A percentile compares a stretch with the other conserved stretches of the same genome.
Conservation (phyloP, 1,284 basidiomycete species). For the Puccinia novopanici region DNA sequence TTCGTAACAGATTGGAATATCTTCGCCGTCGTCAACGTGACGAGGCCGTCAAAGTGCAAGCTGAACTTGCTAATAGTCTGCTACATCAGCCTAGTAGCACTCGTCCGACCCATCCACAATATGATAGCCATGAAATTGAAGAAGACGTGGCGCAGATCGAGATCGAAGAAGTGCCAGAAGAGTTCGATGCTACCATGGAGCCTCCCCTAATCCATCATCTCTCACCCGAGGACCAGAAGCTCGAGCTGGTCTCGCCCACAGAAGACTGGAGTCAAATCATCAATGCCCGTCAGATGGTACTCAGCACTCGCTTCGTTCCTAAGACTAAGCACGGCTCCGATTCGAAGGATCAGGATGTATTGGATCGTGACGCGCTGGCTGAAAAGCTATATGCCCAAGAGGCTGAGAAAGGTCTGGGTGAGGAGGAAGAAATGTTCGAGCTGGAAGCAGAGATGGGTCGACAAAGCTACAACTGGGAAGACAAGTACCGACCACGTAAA, state of each 20-base stretch:
- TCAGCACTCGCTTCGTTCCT: constrained; percentile 79
- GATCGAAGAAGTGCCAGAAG: constrained; percentile 46
- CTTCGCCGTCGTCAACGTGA: constrained; percentile 91
- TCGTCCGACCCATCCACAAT: constrained; percentile 60
- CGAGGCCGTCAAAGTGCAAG: constrained; percentile 86
- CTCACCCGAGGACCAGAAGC: constrained; percentile 48
- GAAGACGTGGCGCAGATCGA: constrained; percentile 16
- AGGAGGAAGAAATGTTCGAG: constrained; percentile 92
- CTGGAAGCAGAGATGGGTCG: constrained; percentile 78
- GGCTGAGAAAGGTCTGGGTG: constrained; percentile 81
- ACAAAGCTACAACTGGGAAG: constrained; percentile 90
- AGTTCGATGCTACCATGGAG: constrained; percentile 46
- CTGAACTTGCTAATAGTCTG: constrained; percentile 81
- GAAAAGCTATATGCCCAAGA: constrained; percentile 79
- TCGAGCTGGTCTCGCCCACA: constrained; percentile 29
- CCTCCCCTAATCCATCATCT: constrained; percentile 40
- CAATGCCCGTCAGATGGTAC: constrained; percentile 62
- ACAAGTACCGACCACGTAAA: constrained; percentile 97
- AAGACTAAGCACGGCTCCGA: constrained; percentile 62
- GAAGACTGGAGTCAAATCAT: constrained; percentile 50
- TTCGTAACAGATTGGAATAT: constrained; percentile 91
- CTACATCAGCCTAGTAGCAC: constrained; percentile 61
- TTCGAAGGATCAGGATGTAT: constrained; percentile 57
- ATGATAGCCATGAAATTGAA: constrained; percentile 61
- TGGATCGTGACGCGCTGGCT: constrained; percentile 75